Base-by-base conservation (phyloP, 345 rosid genomes). In the Moringa oleifera region DNA sequence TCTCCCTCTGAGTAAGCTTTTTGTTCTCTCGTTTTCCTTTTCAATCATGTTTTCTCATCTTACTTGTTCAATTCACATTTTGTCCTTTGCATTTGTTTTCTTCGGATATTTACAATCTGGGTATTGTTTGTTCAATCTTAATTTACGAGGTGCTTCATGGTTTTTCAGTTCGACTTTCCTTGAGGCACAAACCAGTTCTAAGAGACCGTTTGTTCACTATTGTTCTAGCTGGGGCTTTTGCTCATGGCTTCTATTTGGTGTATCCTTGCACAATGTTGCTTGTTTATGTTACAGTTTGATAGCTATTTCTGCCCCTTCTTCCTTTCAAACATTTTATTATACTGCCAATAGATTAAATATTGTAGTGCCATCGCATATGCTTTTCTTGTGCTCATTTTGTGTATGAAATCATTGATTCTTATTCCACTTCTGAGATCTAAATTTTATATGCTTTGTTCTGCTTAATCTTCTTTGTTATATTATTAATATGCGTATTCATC, bases 181-280 rank as follows among this genome's bases (percentile, higher is more conserved):
- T 90, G 66, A 86, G 99, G 65, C 84, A 72, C 78, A 80, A 82
- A 55, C 92, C 95, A 21, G 89, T 90, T 63, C 53, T 90, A 55
- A 84, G 97, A 66, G 96, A 93, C 74, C 87, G 96, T 46, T 71
- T 94, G 79, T 94, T 90, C 61, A 79, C 85, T 23, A 73, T 79
- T 45, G 95, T 85, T 24, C 77, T 94, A 71, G 95, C 81, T 41
- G 99, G 97, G 55, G 96, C 88, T 53, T 85, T 90, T 58, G 85
- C 85, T 75, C 97, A 90, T 73, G 96, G 99, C 61, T 73, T 80
- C 62, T 90, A 88, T 77, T 75, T 90, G 83, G 95, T 94, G 96
- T 94, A 94, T 90, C 99, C 96, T 94, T 79, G 59, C 53, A 20
- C 55, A 50, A 52, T 65, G 31, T 59, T 41, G 20, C 18, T 37